phyloP scores from a whole-genome alignment of 495 filamentous ascomycete genomes.

The Podospora pseudopauciseta region DNA sequence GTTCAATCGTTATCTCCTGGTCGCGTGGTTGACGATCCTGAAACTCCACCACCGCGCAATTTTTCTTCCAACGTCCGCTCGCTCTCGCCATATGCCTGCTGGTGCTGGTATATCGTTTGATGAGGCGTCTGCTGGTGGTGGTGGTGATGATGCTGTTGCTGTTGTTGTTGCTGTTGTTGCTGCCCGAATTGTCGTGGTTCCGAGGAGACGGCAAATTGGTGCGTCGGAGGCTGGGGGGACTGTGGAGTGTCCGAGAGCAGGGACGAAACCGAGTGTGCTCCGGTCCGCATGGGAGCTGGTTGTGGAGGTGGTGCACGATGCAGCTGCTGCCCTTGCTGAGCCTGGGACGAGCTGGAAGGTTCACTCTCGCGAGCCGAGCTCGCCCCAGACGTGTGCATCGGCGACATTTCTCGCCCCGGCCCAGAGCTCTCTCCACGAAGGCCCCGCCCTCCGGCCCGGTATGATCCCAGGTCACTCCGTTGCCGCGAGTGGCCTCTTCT shows the following conservation, averaged over 20 bases:
- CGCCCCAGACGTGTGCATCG: constrained; percentile 33
- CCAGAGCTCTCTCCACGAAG: constrained; percentile 35
- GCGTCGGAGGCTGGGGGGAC: constrained; percentile 32
- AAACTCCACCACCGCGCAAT: constrained; percentile 28
- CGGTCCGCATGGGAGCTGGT: constrained; percentile 26
- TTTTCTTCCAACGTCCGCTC: constrained; percentile 30
- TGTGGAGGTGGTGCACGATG: constrained; percentile 13
- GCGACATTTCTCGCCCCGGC: constrained; percentile 41
- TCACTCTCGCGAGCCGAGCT: constrained; percentile 17
- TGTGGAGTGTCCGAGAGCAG: constrained; percentile 43
- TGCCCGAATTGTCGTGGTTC: constrained; percentile 27
- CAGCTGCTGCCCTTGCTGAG: constrained; percentile 13
- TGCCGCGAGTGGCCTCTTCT: constrained; percentile 65
- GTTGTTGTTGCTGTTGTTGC: constrained; percentile 12
- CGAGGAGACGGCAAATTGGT: constrained; percentile 25
- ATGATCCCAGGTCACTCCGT: constrained; percentile 61
- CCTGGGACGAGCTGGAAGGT: constrained; percentile 15
- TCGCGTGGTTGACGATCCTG: constrained; percentile 37
- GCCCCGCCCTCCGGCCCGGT: constrained; percentile 40
- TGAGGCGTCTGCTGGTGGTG: constrained; percentile 2
- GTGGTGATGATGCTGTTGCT: constrained; percentile 13
- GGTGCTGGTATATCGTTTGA: constrained; percentile 8
- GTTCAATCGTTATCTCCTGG: constrained; percentile 36
- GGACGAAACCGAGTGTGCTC: constrained; percentile 47
- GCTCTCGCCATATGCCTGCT: constrained; percentile 23